Conservation (phyloP, 345 rosid genomes). For the Euphorbia peplus region DNA sequence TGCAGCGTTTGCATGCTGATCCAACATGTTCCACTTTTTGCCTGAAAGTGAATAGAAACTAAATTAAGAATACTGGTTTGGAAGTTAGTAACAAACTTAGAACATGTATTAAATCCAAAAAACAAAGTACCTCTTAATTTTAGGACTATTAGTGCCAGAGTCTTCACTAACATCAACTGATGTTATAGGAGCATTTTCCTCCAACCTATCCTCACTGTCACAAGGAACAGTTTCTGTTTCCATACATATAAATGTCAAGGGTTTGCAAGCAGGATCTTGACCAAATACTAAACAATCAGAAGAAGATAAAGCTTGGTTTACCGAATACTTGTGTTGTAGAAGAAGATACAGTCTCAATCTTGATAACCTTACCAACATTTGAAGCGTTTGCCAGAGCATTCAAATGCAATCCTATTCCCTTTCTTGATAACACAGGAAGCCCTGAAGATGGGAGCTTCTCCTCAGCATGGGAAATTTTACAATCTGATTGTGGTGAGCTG, state of each 20-base stretch:
- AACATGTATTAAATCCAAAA: constrained; percentile 4
- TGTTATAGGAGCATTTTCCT: constrained; percentile 33
- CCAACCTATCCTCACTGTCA: constrained; percentile 21
- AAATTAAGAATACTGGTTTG: constrained; percentile 4
- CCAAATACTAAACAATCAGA: constrained; percentile 16
- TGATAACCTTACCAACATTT: constrained; percentile 25
- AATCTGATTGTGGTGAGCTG: constrained; percentile 22
- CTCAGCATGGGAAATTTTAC: constrained; percentile 21
- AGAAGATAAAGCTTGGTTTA: constrained; percentile 25
- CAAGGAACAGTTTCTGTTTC: constrained; percentile 32
- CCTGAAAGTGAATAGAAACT: constrained; percentile 33
- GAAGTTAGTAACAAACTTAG: not conserved
- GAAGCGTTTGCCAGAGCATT: constrained; percentile 43
- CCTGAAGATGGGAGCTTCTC: constrained; percentile 23
- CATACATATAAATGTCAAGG: constrained; percentile 24
- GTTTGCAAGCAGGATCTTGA: constrained; percentile 14
- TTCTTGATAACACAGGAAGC: constrained; percentile 26
- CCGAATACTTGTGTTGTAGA: constrained; percentile 30
- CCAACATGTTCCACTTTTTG: constrained; percentile 28
- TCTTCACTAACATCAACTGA: constrained; percentile 28
- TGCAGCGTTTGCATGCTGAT: constrained; percentile 29
- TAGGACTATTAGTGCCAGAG: constrained; percentile 29
- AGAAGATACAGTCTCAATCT: constrained; percentile 24
- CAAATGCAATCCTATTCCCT: constrained; percentile 54
- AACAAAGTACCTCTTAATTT: constrained; percentile 38